Percentiles rank a stretch among this genome's conserved stretches.
Evolutionary conservation across 352 stramenopile genomes (phyloP).

Genomic region (Globisporangium middletonii): DNA sequence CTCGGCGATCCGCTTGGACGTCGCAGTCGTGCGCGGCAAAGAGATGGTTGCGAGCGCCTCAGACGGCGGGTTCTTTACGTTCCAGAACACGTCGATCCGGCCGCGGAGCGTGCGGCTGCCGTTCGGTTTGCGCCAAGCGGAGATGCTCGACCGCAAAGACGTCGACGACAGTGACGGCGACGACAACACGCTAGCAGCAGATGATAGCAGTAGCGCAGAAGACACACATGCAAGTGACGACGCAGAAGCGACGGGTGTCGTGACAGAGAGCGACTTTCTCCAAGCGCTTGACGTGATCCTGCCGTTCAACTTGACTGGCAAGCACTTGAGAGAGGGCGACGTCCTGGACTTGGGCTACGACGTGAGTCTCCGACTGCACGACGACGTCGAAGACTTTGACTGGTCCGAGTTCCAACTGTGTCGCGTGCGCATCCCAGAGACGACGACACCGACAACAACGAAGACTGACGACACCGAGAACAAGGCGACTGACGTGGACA

Average conservation of each 20-base stretch:
- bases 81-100: conserved; percentile 57
- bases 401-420: conserved; percentile 52
- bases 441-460: conserved; percentile 12
- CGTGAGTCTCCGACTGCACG: conserved; percentile 42
- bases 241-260: not conserved
- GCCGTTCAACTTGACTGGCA: conserved; percentile 67
- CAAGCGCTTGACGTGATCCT: conserved; percentile 47
- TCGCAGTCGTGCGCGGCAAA: conserved; percentile 50
- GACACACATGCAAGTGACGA: not conserved
- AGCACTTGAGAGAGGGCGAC: conserved; percentile 46
- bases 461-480: not conserved
- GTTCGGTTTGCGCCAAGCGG: conserved; percentile 58
- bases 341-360: conserved; percentile 49
- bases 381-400: conserved; percentile 32
- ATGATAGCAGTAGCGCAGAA: too few species aligned
- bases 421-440: conserved; percentile 35
- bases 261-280: not conserved
- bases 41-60: conserved; percentile 23
- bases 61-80: conserved; percentile 44
- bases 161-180: not conserved
- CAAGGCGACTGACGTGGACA: not conserved
- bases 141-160: conserved; percentile 24
- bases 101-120: conserved; percentile 53
- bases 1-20: conserved; percentile 32
- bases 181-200: not conserved